Evolutionary conservation across 2,329 filamentous ascomycete species (phyloP).

Genomic region (Stachybotrys echinatus): DNA sequence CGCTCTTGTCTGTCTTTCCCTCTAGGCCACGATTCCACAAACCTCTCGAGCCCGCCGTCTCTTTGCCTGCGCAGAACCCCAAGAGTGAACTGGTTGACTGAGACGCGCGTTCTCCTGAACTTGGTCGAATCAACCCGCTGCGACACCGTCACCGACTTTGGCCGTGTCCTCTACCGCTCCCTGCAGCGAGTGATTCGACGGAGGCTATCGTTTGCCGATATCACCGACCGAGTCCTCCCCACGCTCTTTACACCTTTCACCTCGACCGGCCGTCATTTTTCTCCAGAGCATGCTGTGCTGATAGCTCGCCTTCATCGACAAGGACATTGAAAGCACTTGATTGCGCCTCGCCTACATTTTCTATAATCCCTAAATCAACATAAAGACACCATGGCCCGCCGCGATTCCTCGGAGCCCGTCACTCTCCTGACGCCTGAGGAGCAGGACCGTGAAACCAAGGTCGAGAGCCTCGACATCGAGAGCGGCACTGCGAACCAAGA

Average conservation of each 20-base stretch:
- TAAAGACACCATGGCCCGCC: constrained; percentile 23
- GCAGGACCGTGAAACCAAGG: constrained; percentile 22
- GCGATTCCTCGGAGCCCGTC: constrained; percentile 23
- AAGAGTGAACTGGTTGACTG: not conserved
- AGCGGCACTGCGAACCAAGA: constrained; percentile 20
- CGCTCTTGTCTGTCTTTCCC: not conserved
- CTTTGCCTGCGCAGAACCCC: not conserved
- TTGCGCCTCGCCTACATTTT: not conserved
- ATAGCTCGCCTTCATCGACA: not conserved
- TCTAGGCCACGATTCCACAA: not conserved
- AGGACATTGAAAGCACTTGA: not conserved
- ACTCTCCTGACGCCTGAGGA: constrained; percentile 24
- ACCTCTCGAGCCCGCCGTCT: not conserved
- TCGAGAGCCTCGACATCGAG: constrained; percentile 24
- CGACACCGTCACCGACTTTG: not conserved
- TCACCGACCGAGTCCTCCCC: not conserved
- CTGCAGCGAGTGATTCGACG: not conserved
- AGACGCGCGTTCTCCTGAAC: not conserved
- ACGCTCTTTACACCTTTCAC: not conserved
- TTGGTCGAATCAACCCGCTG: not conserved
- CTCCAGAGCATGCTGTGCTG: not conserved
- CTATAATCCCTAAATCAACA: not conserved
- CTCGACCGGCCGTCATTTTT: not conserved
- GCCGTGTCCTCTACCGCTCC: not conserved
- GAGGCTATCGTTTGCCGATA: not conserved